Conservation (phyloP, 176 grass and related monocot genomes). For the Oropetium thomaeum region DNA sequence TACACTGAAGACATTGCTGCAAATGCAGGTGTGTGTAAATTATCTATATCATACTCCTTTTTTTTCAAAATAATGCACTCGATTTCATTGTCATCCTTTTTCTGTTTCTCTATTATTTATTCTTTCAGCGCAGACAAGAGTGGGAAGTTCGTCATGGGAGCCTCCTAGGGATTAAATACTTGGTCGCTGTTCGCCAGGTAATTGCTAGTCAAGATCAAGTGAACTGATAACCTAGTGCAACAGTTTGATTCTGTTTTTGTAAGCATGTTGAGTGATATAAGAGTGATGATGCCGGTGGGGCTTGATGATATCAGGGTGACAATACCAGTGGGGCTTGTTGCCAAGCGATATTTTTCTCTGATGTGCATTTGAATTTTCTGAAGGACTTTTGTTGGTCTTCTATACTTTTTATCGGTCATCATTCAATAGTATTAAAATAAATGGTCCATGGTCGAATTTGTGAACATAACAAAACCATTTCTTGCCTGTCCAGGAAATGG, state of each 20-base stretch:
- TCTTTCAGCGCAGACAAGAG: constrained; percentile 97
- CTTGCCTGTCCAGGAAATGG: constrained; percentile 74
- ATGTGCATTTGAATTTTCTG: not conserved
- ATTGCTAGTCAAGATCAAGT: constrained; percentile 21
- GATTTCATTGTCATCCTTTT: constrained; percentile 3
- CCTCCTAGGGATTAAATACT: constrained; percentile 97
- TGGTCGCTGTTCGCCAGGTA: constrained; percentile 92
- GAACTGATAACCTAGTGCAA: constrained; percentile 14
- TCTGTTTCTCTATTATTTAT: constrained; percentile 38
- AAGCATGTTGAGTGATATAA: not conserved
- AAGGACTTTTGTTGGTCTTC: not conserved
- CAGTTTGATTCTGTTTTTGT: constrained; percentile 10
- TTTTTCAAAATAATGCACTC: constrained; percentile 17
- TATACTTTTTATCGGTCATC: constrained; percentile 5
- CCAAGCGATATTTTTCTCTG: not conserved
- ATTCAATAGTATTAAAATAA: constrained; percentile 4
- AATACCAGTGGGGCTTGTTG: not conserved
- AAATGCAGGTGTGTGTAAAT: constrained; percentile 84
- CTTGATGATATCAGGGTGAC: not conserved
- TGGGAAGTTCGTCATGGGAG: constrained; percentile 99
- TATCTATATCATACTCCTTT: not conserved
- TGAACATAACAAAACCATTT: constrained; percentile 26
- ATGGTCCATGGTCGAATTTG: not conserved
- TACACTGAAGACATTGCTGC: constrained; percentile 84
- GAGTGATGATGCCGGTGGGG: not conserved